Conservation (phyloP, 2,329 filamentous ascomycete species). For the Paecilomyces sp. region DNA sequence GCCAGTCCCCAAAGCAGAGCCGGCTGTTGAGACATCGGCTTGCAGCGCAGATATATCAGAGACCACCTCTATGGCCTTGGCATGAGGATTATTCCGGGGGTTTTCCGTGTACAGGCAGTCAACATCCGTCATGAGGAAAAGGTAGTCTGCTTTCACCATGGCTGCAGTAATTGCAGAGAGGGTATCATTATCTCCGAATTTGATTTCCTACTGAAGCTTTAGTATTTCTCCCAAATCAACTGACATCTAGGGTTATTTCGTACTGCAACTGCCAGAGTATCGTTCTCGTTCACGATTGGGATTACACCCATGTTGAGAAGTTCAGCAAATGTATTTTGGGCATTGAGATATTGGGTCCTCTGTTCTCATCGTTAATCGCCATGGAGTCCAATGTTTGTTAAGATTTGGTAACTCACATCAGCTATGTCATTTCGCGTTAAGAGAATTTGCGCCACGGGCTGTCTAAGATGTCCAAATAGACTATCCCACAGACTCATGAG, state of each 20-base stretch:
- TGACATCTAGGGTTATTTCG: neutral
- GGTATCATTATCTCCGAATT: conserved; percentile 98
- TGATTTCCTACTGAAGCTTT: conserved; percentile 61
- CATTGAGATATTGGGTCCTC: conserved; percentile 91
- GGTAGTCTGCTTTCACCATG: conserved; percentile 93
- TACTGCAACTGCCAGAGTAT: conserved; percentile 82
- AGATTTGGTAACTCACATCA: conserved; percentile 56
- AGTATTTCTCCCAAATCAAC: neutral
- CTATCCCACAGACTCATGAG: conserved; percentile 95
- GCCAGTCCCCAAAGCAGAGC: conserved; percentile 82
- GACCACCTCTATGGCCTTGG: conserved; percentile 83
- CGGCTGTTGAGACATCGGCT: conserved; percentile 85
- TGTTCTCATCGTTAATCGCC: conserved; percentile 27
- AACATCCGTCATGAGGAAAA: conserved; percentile 98
- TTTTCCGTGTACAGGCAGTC: conserved; percentile 98
- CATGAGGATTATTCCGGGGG: conserved; percentile 75
- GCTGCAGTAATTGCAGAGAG: conserved; percentile 92
- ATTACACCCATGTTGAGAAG: conserved; percentile 92
- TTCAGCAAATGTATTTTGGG: conserved; percentile 88
- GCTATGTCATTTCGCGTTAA: conserved; percentile 94
- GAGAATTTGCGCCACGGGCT: conserved; percentile 91
- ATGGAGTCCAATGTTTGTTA: neutral
- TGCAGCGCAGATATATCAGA: conserved; percentile 76
- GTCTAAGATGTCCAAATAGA: conserved; percentile 76
- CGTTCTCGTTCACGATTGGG: conserved; percentile 98